Evolutionary conservation across 129 eudicot genomes (phyloP).

Genomic region (Solidago caesia): DNA sequence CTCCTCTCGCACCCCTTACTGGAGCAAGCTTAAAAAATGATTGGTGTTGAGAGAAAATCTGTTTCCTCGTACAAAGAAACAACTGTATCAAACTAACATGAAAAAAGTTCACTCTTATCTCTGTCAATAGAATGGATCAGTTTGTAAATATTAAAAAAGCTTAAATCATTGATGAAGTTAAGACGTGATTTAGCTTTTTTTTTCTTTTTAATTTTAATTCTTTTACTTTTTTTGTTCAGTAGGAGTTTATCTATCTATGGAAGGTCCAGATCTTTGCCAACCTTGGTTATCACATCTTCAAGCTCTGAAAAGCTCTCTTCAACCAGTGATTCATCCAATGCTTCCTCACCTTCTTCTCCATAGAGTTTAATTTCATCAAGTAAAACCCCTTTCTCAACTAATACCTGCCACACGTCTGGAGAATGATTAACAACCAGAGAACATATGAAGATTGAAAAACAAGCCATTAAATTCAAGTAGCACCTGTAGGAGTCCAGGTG

Average conservation of each 20-base stretch:
- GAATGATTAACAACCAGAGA: not conserved
- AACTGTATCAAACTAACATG: not conserved
- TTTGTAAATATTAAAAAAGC: not conserved
- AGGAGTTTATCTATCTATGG: not conserved
- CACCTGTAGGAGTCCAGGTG: conserved; percentile 95
- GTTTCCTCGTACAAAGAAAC: conserved; percentile 30
- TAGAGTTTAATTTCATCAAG: conserved; percentile 85
- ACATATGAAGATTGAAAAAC: not conserved
- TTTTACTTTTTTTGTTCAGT: not conserved
- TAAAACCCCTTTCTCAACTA: conserved; percentile 72
- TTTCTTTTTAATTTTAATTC: not conserved
- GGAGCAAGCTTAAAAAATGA: conserved; percentile 59
- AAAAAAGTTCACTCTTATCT: not conserved
- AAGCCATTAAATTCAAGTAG: conserved; percentile 6
- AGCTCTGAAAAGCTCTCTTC: conserved; percentile 83
- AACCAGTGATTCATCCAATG: conserved; percentile 51
- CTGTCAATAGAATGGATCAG: not conserved
- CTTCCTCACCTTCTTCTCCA: conserved; percentile 64
- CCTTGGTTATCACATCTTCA: conserved; percentile 79
- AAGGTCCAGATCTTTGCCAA: conserved; percentile 26
- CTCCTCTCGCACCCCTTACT: conserved; percentile 48
- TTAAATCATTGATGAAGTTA: not conserved
- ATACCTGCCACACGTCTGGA: conserved; percentile 45
- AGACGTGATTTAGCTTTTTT: not conserved
- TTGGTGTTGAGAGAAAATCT: conserved; percentile 72